Conservation (phyloP, 192 early-diverging fungal species). For the Mortierella antarctica region DNA sequence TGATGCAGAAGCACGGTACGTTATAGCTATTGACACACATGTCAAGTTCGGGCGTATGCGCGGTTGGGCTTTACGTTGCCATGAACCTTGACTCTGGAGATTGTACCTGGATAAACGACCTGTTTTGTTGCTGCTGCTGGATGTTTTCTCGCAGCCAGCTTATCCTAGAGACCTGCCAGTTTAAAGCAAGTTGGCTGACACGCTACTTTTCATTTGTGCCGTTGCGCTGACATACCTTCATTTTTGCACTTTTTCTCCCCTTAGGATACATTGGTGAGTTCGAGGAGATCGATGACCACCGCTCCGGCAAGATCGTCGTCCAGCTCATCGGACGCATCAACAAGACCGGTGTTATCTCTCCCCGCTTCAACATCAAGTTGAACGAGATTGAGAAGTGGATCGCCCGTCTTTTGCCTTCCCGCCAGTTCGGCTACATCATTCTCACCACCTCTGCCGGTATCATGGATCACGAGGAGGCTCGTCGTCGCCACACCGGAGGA, state of each 20-base stretch:
- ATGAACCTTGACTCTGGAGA: too few relatives aligned
- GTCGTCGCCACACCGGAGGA: constrained; percentile 96
- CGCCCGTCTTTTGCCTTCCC: constrained; percentile 95
- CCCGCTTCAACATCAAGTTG: constrained; percentile 97
- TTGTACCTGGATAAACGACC: too few relatives aligned
- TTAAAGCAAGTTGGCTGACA: neutral
- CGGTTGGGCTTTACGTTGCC: too few relatives aligned
- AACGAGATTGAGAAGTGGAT: constrained; percentile 97
- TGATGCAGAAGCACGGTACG: constrained; percentile 98
- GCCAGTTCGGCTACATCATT: constrained; percentile 97
- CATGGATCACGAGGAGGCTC: constrained; percentile 99
- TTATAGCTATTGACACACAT: neutral
- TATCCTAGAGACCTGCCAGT: too few relatives aligned
- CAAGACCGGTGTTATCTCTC: constrained; percentile 99
- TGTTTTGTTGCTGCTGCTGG: too few relatives aligned
- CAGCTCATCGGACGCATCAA: constrained; percentile 98
- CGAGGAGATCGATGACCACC: constrained; percentile 98
- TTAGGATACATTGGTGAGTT: constrained; percentile 99
- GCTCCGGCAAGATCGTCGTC: constrained; percentile 97
- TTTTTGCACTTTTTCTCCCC: neutral
- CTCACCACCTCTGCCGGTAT: constrained; percentile 95
- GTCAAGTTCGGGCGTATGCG: too few relatives aligned
- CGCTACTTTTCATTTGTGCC: neutral
- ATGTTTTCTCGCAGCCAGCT: too few relatives aligned
- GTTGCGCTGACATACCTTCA: neutral